Percentiles rank a stretch among this genome's conserved stretches.
Evolutionary conservation across 257 asterid species (phyloP).

Genomic region (Capsicum baccatum): DNA sequence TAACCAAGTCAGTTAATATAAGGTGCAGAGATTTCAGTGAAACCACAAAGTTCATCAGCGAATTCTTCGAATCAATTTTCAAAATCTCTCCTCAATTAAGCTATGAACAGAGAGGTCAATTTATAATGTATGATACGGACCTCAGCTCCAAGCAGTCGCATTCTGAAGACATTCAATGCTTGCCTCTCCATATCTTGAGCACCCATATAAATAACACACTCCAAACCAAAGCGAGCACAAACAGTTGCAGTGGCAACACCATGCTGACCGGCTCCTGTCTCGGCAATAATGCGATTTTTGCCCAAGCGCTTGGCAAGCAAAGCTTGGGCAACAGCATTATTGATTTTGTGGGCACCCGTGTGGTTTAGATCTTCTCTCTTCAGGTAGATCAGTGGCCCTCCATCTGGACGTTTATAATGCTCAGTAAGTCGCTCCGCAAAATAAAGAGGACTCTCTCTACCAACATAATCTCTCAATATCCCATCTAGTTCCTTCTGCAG

Average conservation of each 20-base stretch:
- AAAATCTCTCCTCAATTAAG: background rate
- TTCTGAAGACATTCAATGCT: conserved; percentile 86
- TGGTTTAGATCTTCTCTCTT: conserved; percentile 97
- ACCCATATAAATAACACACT: conserved; percentile 89
- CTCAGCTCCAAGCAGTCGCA: conserved; percentile 98
- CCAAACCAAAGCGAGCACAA: conserved; percentile 93
- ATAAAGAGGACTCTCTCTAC: conserved; percentile 93
- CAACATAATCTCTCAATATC: conserved; percentile 89
- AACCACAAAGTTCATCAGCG: background rate
- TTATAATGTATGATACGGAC: conserved; percentile 46
- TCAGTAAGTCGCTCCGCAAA: conserved; percentile 89
- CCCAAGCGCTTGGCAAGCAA: conserved; percentile 93
- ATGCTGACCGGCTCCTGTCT: conserved; percentile 99
- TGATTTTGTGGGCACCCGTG: conserved; percentile 97
- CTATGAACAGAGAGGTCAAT: conserved; percentile 11
- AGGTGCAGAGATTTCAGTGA: background rate
- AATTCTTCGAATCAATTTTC: background rate
- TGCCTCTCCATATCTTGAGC: conserved; percentile 99
- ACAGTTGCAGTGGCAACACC: conserved; percentile 99
- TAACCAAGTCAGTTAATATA: background rate
- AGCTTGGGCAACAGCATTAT: conserved; percentile 91
- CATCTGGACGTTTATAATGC: conserved; percentile 71
- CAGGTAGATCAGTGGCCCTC: conserved; percentile 86
- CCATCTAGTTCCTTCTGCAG: conserved; percentile 80
- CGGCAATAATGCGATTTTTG: conserved; percentile 88